Percentiles rank a stretch among this genome's conserved stretches.
phyloP scores from a whole-genome alignment of 2,329 filamentous ascomycete species.

The Fusarium subglutinans region DNA sequence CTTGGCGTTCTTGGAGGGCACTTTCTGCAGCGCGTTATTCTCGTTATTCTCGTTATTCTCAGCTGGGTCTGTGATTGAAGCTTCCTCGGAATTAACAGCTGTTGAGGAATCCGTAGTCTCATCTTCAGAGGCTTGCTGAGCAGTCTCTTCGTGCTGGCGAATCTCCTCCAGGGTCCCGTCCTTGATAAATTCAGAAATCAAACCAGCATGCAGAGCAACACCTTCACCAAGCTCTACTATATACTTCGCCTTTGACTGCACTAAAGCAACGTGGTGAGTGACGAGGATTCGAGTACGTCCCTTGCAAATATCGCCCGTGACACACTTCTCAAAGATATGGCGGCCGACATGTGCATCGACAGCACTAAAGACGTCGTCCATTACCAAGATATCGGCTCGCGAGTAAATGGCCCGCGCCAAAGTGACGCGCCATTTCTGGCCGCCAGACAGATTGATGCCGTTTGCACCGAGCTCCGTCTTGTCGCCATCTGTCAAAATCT shows the following conservation, averaged over 20 bases:
- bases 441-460: slow-evolving; percentile 84
- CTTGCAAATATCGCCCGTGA: slow-evolving; percentile 74
- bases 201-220: slow-evolving; percentile 69
- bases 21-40: slow-evolving; percentile 57
- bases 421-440: slow-evolving; percentile 84
- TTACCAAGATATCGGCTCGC: slow-evolving; percentile 76
- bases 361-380: slow-evolving; percentile 87
- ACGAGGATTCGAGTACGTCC: slow-evolving; percentile 80
- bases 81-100: slow-evolving; percentile 64
- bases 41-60: slow-evolving; percentile 51
- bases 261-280: slow-evolving; percentile 81
- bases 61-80: slow-evolving; percentile 53
- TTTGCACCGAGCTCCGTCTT: slow-evolving; percentile 85
- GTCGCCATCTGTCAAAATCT: slow-evolving; percentile 80
- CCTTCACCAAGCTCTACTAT: slow-evolving; percentile 78
- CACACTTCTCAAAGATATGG: slow-evolving; percentile 79
- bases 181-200: slow-evolving; percentile 70
- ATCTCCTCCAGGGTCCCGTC: slow-evolving; percentile 66
- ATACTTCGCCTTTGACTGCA: slow-evolving; percentile 76
- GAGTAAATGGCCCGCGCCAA: slow-evolving; percentile 85
- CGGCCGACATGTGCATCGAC: slow-evolving; percentile 84
- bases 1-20: slow-evolving; percentile 63
- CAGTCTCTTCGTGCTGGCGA: slow-evolving; percentile 63
- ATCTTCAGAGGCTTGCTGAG: slow-evolving; percentile 58
- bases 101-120: slow-evolving; percentile 55